Conservation (phyloP, 2,329 filamentous ascomycete genomes). For the Xylaria hypoxylon region DNA sequence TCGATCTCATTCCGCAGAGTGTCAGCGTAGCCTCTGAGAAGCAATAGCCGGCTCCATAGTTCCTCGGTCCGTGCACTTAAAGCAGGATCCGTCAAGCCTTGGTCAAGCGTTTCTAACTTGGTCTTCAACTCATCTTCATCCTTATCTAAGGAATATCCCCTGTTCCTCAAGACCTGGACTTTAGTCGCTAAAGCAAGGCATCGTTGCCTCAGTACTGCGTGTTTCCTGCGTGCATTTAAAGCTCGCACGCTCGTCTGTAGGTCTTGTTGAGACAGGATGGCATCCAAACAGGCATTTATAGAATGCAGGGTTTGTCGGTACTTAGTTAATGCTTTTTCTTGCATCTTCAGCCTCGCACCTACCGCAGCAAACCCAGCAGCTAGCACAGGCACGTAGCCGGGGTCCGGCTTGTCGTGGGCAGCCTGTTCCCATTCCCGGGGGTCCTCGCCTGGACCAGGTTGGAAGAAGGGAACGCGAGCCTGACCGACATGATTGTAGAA, state of each 20-base stretch:
- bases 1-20: conserved; percentile 80
- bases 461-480: conserved; percentile 79
- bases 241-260: conserved; percentile 80
- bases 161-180: conserved; percentile 82
- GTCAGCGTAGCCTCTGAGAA: conserved; percentile 77
- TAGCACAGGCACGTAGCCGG: conserved; percentile 81
- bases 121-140: conserved; percentile 83
- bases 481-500: conserved; percentile 89
- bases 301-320: conserved; percentile 81
- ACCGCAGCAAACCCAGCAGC: conserved; percentile 79
- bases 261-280: conserved; percentile 81
- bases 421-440: conserved; percentile 87
- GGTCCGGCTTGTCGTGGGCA: conserved; percentile 80
- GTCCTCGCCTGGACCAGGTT: conserved; percentile 76
- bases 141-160: conserved; percentile 82
- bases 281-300: conserved; percentile 79
- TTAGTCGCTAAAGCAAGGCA: conserved; percentile 81
- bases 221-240: conserved; percentile 77
- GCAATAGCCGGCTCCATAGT: conserved; percentile 84
- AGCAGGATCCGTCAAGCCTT: conserved; percentile 77
- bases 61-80: conserved; percentile 82
- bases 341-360: conserved; percentile 76
- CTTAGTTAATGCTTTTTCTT: conserved; percentile 75
- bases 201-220: conserved; percentile 77
- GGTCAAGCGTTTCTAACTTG: conserved; percentile 76